Conservation (phyloP, 2,329 filamentous ascomycete species). For the Emergomyces orientalis region DNA sequence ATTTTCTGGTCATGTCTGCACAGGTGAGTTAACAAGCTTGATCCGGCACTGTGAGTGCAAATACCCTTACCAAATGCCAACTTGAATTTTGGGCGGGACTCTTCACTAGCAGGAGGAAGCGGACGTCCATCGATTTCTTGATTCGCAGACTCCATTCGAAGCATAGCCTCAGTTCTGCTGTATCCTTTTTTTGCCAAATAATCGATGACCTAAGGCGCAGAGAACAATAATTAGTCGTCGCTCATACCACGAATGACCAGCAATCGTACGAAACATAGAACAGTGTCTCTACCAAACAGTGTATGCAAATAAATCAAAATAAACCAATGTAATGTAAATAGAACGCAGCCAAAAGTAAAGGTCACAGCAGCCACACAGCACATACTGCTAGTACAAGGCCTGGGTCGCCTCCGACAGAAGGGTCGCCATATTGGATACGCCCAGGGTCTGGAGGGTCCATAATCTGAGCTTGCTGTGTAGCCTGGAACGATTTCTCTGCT, state of each 20-base stretch:
- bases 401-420: not conserved
- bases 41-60: not conserved
- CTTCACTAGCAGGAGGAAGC: slow-evolving; percentile 55
- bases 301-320: not conserved
- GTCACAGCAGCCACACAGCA: not conserved
- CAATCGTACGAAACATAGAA: not conserved
- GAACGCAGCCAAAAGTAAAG: not conserved
- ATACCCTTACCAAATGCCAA: slow-evolving; percentile 52
- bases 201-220: slow-evolving; percentile 63
- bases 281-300: not conserved
- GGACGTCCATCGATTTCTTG: slow-evolving; percentile 73
- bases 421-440: not conserved
- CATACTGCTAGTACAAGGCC: not conserved
- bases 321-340: not conserved
- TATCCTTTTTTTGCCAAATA: slow-evolving; percentile 95
- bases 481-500: not conserved
- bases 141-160: slow-evolving; percentile 80
- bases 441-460: not conserved
- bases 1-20: slow-evolving; percentile 59
- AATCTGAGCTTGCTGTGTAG: not conserved
- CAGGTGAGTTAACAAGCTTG: slow-evolving; percentile 1
- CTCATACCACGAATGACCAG: not conserved
- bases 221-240: slow-evolving; percentile 1
- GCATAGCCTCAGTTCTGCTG: slow-evolving; percentile 80
- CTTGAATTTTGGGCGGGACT: slow-evolving; percentile 68